A percentile compares a stretch with the other conserved stretches of the same genome.
Evolutionary conservation across 352 stramenopile species (phyloP).

Genomic region (Phytopythium boreale): DNA sequence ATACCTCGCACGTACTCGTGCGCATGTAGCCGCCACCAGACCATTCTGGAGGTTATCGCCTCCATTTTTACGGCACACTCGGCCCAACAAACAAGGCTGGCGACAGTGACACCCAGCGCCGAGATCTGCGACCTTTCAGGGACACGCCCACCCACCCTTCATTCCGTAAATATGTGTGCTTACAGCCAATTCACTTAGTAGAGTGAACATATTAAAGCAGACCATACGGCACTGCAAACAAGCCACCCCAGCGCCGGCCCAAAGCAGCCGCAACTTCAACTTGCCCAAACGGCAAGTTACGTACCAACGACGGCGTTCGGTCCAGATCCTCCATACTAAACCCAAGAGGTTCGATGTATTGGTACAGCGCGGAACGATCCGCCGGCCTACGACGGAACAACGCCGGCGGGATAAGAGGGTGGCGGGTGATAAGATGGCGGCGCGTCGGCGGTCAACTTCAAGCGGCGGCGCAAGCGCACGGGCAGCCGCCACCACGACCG

Average conservation of each 20-base stretch:
- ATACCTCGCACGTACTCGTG: not conserved
- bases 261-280: constrained; percentile 5
- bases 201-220: not conserved
- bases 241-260: not conserved
- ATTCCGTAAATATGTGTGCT: not conserved
- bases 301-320: not conserved
- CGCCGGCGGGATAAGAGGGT: not conserved
- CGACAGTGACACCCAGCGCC: not conserved
- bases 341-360: not conserved
- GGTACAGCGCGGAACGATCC: constrained; percentile 1
- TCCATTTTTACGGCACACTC: too few species aligned
- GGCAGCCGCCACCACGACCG: not conserved
- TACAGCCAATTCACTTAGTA: not conserved
- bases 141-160: not conserved
- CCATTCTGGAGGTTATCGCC: not conserved
- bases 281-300: not conserved
- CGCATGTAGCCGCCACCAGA: not conserved
- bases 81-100: not conserved
- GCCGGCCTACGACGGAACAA: not conserved
- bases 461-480: not conserved
- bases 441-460: not conserved
- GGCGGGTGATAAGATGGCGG: not conserved
- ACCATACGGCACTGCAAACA: not conserved
- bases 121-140: constrained; percentile 4
- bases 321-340: not conserved